Conservation (phyloP, 1,139 yeast species). For the Hanseniaspora sp. region DNA sequence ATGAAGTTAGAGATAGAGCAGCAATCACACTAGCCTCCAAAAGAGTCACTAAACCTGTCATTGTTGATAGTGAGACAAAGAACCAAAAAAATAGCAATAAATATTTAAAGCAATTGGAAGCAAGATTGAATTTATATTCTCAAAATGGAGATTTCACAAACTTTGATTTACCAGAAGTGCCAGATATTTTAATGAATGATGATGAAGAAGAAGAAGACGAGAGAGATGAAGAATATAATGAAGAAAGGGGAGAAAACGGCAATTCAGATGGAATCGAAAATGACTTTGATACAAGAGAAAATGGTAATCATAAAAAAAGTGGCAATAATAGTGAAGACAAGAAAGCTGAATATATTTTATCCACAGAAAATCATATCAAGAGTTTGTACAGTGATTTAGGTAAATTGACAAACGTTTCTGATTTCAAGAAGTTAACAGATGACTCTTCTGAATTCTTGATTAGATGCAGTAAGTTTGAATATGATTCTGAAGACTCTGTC, state of each 20-base stretch:
- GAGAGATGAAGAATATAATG: conserved; percentile 18
- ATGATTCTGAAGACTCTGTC: conserved; percentile 47
- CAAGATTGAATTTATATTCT: conserved; percentile 62
- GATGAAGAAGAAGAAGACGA: conserved; percentile 35
- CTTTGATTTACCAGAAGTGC: conserved; percentile 60
- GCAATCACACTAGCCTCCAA: conserved; percentile 59
- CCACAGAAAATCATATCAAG: conserved; percentile 49
- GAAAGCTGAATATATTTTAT: conserved; percentile 36
- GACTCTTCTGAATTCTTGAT: conserved; percentile 90
- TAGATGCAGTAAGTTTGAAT: conserved; percentile 57
- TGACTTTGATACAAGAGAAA: conserved; percentile 7
- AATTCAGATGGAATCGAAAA: conserved; percentile 20
- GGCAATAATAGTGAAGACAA: conserved; percentile 22
- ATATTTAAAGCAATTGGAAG: conserved; percentile 67
- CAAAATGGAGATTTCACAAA: conserved; percentile 40
- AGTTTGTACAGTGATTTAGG: conserved; percentile 31
- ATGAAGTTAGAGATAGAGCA: conserved; percentile 97
- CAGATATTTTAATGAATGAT: conserved; percentile 41
- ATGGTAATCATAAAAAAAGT: conserved; percentile 3
- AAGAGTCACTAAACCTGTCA: conserved; percentile 31
- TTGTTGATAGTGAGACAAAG: conserved; percentile 24
- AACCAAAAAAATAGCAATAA: conserved; percentile 53
- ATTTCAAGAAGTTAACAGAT: conserved; percentile 66
- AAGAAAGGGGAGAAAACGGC: conserved; percentile 22
- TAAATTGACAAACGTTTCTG: conserved; percentile 59